Conservation (phyloP, 1,284 basidiomycete species). For the Cutaneotrichosporon sp. region DNA sequence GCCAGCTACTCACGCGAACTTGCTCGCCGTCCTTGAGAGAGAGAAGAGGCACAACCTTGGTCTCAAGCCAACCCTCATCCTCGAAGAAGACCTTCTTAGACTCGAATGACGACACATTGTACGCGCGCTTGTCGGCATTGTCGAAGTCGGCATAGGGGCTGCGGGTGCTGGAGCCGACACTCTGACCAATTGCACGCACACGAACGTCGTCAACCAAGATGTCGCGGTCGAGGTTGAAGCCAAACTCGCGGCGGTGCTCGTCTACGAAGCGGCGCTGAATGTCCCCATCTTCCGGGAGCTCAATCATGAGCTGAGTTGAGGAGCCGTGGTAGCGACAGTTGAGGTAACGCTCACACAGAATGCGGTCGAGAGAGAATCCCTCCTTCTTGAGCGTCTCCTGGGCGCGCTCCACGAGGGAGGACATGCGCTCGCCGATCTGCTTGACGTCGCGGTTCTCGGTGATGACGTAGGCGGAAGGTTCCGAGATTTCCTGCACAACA, state of each 20-base stretch:
- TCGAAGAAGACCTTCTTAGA: conserved; percentile 43
- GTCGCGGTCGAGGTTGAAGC: conserved; percentile 41
- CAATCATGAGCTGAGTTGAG: conserved; percentile 46
- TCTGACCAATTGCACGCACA: conserved; percentile 42
- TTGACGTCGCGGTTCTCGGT: conserved; percentile 25
- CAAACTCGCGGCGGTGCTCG: conserved; percentile 46
- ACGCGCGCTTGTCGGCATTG: conserved; percentile 18
- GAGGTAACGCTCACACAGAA: conserved; percentile 63
- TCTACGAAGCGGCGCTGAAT: conserved; percentile 36
- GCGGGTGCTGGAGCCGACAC: conserved; percentile 29
- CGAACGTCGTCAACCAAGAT: conserved; percentile 44
- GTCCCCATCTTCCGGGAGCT: conserved; percentile 34
- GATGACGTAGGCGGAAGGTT: conserved; percentile 37
- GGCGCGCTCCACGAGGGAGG: conserved; percentile 55
- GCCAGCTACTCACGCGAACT: conserved; percentile 24
- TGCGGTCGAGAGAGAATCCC: conserved; percentile 73
- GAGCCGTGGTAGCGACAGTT: conserved; percentile 45
- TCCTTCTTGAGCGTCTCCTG: conserved; percentile 67
- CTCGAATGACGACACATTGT: conserved; percentile 14
- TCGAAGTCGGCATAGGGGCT: conserved; percentile 36
- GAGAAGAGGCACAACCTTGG: conserved; percentile 33
- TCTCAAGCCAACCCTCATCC: conserved; percentile 34
- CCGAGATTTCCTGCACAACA: conserved; percentile 40
- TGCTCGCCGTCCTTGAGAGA: conserved; percentile 38
- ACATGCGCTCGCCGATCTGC: conserved; percentile 32